A percentile compares a stretch with the other conserved stretches of the same genome.
These are phyloP conservation scores for Amanita fuliginea DNA, from an alignment of 768 basidiomycete species.

Conservation along the genomic window DNA sequence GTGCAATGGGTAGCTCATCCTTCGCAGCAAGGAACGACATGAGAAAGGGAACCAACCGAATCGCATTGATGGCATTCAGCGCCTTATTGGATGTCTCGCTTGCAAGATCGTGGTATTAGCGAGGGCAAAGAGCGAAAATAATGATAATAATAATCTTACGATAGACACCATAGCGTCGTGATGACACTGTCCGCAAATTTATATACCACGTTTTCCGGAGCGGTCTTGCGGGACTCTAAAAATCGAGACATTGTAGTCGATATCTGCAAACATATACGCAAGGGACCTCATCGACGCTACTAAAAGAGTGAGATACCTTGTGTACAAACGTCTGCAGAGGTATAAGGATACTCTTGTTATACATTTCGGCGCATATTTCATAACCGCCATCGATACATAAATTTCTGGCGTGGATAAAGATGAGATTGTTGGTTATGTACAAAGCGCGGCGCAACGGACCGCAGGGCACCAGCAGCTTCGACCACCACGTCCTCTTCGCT, in stretches of 20 bases:
- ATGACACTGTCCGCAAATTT: conserved; percentile 90
- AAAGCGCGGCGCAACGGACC: conserved; percentile 52
- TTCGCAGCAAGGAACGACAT: conserved; percentile 80
- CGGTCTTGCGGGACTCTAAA: conserved; percentile 44
- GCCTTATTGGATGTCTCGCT: conserved; percentile 94
- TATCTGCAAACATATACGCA: conserved; percentile 39
- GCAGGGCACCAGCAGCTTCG: conserved; percentile 80
- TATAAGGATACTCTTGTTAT: conserved; percentile 85
- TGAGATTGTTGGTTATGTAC: neutral
- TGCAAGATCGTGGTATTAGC: conserved; percentile 19
- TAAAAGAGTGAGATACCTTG: conserved; percentile 39
- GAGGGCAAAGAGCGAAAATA: neutral
- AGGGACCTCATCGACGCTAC: neutral
- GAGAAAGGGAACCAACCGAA: conserved; percentile 70
- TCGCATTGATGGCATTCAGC: conserved; percentile 73
- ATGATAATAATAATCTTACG: conserved; percentile 43
- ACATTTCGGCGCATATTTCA: conserved; percentile 95
- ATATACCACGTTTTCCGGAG: conserved; percentile 69
- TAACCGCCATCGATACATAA: conserved; percentile 92
- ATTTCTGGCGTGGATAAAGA: conserved; percentile 42
- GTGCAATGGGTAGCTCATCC: conserved; percentile 54
- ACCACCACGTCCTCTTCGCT: conserved; percentile 83
- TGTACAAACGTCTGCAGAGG: conserved; percentile 68
- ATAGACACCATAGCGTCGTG: conserved; percentile 88
- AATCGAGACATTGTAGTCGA: conserved; percentile 61